These are phyloP conservation scores for Lathyrus aphaca DNA, from an alignment of 306 rosid species.

Conservation along the genomic window DNA sequence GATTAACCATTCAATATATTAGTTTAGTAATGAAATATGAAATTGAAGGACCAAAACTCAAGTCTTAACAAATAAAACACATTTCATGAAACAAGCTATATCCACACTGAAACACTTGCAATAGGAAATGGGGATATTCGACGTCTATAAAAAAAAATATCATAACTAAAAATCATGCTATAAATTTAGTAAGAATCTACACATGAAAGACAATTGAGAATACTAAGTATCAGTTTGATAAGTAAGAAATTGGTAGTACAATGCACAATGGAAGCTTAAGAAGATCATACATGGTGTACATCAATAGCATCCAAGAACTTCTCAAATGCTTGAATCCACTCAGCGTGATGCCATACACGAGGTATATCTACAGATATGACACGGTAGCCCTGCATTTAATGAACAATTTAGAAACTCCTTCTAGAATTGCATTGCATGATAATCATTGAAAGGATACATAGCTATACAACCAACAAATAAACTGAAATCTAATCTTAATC, in stretches of 20 bases:
- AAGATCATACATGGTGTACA: conserved; percentile 84
- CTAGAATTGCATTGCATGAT: conserved; percentile 19
- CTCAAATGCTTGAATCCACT: conserved; percentile 97
- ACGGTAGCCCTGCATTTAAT: conserved; percentile 82
- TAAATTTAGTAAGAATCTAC: conserved; percentile 21
- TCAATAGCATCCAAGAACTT: conserved; percentile 98
- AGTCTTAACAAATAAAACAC: conserved; percentile 23
- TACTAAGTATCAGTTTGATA: conserved; percentile 23
- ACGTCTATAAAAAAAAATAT: not conserved
- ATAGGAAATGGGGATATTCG: not conserved
- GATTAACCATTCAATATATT: conserved; percentile 13
- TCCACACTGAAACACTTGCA: conserved; percentile 4
- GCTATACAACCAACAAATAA: conserved; percentile 15
- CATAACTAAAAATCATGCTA: not conserved
- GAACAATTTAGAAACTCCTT: conserved; percentile 21
- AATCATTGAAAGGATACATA: conserved; percentile 16
- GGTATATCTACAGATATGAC: conserved; percentile 95
- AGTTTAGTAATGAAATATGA: conserved; percentile 23
- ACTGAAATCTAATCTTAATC: not conserved
- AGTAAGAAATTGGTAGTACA: conserved; percentile 28
- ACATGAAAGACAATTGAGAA: conserved; percentile 30
- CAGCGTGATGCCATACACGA: conserved; percentile 87
- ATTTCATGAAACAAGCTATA: conserved; percentile 12
- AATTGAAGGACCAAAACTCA: conserved; percentile 15
- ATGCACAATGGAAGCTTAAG: conserved; percentile 27